Conservation (phyloP, 179 eudicot species). For the Beta lomatogona region DNA sequence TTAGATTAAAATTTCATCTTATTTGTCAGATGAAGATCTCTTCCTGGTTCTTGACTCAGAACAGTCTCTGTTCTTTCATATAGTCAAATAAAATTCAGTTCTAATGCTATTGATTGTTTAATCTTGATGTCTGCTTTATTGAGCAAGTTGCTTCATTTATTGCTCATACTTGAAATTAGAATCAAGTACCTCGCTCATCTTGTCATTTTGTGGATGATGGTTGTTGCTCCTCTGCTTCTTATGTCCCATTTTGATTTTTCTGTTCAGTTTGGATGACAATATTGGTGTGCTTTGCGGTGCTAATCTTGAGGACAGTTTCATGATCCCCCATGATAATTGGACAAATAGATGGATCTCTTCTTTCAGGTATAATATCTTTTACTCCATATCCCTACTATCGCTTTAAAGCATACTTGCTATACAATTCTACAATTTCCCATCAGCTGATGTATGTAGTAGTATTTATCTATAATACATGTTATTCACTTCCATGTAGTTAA, state of each 20-base stretch:
- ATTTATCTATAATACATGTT: background rate
- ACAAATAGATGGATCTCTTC: slow-evolving; percentile 76
- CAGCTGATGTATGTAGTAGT: background rate
- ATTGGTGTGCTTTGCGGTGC: slow-evolving; percentile 68
- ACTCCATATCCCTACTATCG: background rate
- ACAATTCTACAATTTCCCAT: background rate
- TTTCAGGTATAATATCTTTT: slow-evolving; percentile 53
- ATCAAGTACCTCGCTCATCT: background rate
- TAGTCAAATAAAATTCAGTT: background rate
- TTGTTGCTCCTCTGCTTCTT: slow-evolving; percentile 10
- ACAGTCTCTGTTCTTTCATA: background rate
- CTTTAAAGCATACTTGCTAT: background rate
- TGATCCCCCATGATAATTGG: slow-evolving; percentile 66
- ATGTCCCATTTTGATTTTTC: slow-evolving; percentile 8
- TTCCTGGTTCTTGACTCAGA: background rate
- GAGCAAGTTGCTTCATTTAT: background rate
- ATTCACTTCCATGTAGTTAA: background rate
- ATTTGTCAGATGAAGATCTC: background rate
- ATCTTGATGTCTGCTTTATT: background rate
- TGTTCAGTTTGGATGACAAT: slow-evolving; percentile 67
- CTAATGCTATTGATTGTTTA: background rate
- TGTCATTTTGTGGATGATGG: background rate
- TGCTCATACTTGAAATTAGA: background rate
- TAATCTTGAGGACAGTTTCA: slow-evolving; percentile 65
- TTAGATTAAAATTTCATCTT: background rate